Base-by-base conservation (phyloP, 306 rosid genomes). In the Prunus persica region DNA sequence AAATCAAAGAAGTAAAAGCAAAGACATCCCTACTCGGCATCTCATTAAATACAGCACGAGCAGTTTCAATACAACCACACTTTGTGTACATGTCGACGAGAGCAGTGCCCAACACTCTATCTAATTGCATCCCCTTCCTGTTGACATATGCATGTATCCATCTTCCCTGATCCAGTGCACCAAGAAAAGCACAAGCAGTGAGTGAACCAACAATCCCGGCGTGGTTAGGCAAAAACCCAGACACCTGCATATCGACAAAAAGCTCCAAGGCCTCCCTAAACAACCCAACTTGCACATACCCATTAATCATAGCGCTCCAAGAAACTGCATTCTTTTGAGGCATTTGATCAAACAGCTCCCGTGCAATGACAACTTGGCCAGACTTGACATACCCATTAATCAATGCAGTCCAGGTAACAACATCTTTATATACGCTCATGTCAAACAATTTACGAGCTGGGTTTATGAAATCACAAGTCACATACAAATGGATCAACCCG, bases 281-380 rank as follows among this genome's bases (percentile, higher is more conserved):
- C 54, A 81, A 64, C 60, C 84, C 87, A 18, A 51, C 79, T 45
- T 81, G 90, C 61, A 72, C 81, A 83, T 81, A 83, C 18, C 87
- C 90, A 63, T 80, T 80, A 5, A 83, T 76, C 90, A 86, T 78
- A 2, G 86, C 76, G 69, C 87, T 86, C 90, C 90, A 86, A 24
- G 86, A 86, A 72, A 86, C 77, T 0, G 74, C n/a, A 65, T 86
- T 83, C 82, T 79, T 83, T n/a, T 62, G 79, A 11, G 86, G 81
- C 86, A 86, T 86, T 79, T 58, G 57, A 69, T 86, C 84, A 51
- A 86, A 86, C 65, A 86, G 38, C 4, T 81, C 74, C 15, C 85
- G 77, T 52, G 87, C 87, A 45, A 61, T 38, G 58, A 30, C 16
- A 19, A 69, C 76, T 46, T 73, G 76, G 3, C 86, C 79, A 13